Evolutionary conservation across 2,329 filamentous ascomycete genomes (phyloP), one percentile per base, ranked within the genome.

Genomic region (Allantophomopsis lycopodina): DNA sequence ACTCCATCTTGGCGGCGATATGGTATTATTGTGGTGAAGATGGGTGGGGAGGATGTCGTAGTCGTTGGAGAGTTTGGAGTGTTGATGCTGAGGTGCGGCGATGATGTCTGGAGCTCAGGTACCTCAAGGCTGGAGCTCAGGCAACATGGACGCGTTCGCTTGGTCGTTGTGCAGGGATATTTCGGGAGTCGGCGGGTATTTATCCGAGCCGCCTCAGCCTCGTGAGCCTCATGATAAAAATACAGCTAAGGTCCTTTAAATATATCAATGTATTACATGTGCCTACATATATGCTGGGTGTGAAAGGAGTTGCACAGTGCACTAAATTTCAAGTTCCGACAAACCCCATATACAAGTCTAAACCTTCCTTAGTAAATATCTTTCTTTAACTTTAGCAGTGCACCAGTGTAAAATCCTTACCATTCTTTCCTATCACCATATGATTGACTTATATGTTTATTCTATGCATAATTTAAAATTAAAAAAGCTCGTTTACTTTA

Each of bases 361-460:
- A 21, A 21, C 20, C 20, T 21, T 8, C 20, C 20, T 21, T 8
- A 21, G 20, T 21, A 5, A 21, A 50, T 50, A 39, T 54, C 50
- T 41, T 53, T 55, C 38, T 54, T 46, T 32, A 58, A 41, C 30
- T 55, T 48, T 35, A 57, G 44, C n/a, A n/a, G n/a, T n/a, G n/a
- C n/a, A n/a, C n/a, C 32, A 47, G 50, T 20, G 49, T 61, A 52
- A 47, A 59, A 40, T 71, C 66, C 52, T 83, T 82, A 42, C 82
- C 77, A 47, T 72, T 60, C 49, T 83, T 83, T 51, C 82, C 78
- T 17, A 76, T 68, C 54, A 74, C 73, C n/a, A n/a, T n/a, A n/a
- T n/a, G n/a, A n/a, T n/a, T n/a, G n/a, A n/a, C n/a, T n/a, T n/a
- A n/a, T n/a, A n/a, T n/a, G n/a, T n/a, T n/a, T n/a, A n/a, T n/a